These are phyloP conservation scores for Rasamsonia emersonii DNA, from an alignment of 2,329 filamentous ascomycete genomes.

Conservation along the genomic window DNA sequence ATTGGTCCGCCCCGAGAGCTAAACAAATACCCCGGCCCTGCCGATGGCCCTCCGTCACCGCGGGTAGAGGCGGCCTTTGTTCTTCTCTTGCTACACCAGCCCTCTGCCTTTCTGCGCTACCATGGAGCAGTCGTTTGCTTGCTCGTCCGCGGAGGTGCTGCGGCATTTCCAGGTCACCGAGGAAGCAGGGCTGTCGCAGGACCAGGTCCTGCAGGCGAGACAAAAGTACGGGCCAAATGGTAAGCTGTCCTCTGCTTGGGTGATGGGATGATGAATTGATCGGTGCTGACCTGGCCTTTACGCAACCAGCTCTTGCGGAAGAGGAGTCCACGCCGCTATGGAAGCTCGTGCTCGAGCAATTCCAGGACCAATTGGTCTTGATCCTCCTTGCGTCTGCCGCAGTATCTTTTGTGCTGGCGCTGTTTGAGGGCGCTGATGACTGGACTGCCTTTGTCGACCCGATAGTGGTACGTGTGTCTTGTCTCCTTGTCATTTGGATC, in stretches of 20 bases:
- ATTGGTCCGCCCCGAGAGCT: too few relatives aligned
- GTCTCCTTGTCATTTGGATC: conserved; percentile 3
- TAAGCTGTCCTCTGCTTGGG: conserved; percentile 23
- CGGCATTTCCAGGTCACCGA: conserved; percentile 45
- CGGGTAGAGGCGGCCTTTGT: too few relatives aligned
- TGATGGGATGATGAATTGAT: conserved; percentile 4
- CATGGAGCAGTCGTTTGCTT: conserved; percentile 49
- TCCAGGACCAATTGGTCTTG: conserved; percentile 96
- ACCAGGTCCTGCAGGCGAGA: conserved; percentile 39
- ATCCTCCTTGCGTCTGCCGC: conserved; percentile 89
- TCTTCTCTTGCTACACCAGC: too few relatives aligned
- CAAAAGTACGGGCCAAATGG: conserved; percentile 48
- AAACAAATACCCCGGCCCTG: too few relatives aligned
- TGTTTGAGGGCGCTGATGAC: conserved; percentile 87
- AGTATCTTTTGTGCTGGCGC: conserved; percentile 83
- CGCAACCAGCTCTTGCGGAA: conserved; percentile 58
- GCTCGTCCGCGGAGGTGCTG: conserved; percentile 42
- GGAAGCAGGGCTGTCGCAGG: conserved; percentile 40
- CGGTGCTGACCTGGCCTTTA: conserved; percentile 11
- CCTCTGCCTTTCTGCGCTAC: too few relatives aligned
- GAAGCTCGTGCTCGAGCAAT: conserved; percentile 95
- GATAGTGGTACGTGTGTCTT: conserved; percentile 61
- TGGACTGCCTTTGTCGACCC: conserved; percentile 98
- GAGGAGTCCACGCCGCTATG: conserved; percentile 93
- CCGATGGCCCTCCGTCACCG: too few relatives aligned